Evolutionary conservation across 2,329 filamentous ascomycete species (phyloP).

Genomic region (Didymella lethalis): DNA sequence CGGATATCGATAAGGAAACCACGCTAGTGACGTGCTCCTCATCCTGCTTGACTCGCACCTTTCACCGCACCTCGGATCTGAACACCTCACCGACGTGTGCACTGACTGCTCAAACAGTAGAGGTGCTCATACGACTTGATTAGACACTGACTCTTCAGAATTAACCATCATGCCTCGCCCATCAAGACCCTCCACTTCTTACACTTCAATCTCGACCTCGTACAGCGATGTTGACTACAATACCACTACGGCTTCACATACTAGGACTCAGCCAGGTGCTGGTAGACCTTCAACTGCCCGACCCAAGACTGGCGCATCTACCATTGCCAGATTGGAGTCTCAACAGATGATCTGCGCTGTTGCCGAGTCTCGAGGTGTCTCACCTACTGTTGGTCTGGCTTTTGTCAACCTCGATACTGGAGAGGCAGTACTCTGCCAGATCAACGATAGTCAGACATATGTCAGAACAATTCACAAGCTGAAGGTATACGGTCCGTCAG

Average conservation of each 20-base stretch:
- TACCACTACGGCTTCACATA: constrained; percentile 49
- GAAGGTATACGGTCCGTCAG: constrained; percentile 77
- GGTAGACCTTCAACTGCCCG: constrained; percentile 56
- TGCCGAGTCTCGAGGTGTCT: constrained; percentile 85
- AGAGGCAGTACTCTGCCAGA: constrained; percentile 85
- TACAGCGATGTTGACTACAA: constrained; percentile 49
- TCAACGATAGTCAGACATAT: constrained; percentile 93
- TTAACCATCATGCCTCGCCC: constrained; percentile 40
- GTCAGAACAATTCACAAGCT: constrained; percentile 88
- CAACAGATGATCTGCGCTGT: constrained; percentile 88
- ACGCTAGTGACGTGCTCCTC: constrained; percentile 36
- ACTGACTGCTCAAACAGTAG: constrained; percentile 1
- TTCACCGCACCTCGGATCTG: constrained; percentile 19
- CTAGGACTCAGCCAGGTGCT: constrained; percentile 42
- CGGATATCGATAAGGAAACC: constrained; percentile 33
- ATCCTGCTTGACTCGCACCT: neutral
- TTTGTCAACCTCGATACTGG: constrained; percentile 87
- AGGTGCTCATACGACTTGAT: constrained; percentile 23
- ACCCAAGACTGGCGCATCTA: constrained; percentile 64
- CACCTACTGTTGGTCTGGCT: constrained; percentile 82
- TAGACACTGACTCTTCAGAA: constrained; percentile 30
- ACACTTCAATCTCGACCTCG: constrained; percentile 43
- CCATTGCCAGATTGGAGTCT: constrained; percentile 62
- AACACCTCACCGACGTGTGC: neutral
- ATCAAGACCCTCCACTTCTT: constrained; percentile 39